Percentiles rank a stretch among this genome's conserved stretches.
phyloP scores from a whole-genome alignment of 108 stramenopile genomes.

The Schizochytrium sp. region DNA sequence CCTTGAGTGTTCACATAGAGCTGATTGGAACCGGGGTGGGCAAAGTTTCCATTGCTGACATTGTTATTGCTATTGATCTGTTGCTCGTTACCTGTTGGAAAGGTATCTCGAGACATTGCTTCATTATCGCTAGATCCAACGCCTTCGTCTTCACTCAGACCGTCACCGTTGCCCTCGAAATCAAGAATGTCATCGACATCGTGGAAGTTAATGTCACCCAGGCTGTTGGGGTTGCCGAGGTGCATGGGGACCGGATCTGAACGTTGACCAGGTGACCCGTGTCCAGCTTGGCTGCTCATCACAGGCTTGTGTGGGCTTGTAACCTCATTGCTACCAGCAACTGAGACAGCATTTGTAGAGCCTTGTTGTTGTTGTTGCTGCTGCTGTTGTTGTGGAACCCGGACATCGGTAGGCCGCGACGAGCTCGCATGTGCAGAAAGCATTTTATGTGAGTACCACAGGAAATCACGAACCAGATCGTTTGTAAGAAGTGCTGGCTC shows the following conservation, averaged over 20 bases:
- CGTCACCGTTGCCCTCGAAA: background rate
- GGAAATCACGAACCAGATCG: background rate
- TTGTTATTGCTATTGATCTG: background rate
- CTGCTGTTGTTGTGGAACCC: no score
- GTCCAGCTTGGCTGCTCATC: background rate
- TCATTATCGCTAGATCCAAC: background rate
- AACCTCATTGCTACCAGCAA: background rate
- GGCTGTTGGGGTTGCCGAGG: background rate
- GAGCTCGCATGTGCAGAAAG: background rate
- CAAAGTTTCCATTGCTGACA: background rate
- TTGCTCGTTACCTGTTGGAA: background rate
- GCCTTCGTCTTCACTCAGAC: background rate
- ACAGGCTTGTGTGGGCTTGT: constrained; percentile 5
- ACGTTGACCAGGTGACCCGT: background rate
- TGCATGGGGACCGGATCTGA: background rate
- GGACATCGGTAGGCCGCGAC: no score
- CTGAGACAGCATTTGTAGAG: background rate
- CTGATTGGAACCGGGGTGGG: background rate
- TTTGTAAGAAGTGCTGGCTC: background rate
- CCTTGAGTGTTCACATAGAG: background rate
- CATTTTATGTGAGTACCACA: constrained; percentile 39
- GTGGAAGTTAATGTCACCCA: constrained; percentile 6
- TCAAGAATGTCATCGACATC: constrained; percentile 8
- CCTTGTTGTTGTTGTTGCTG: background rate
- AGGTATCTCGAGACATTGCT: background rate